Evolutionary conservation across 192 early-diverging fungal species (phyloP), one percentile per base, ranked within the genome.

Genomic region (Coemansia sp.): DNA sequence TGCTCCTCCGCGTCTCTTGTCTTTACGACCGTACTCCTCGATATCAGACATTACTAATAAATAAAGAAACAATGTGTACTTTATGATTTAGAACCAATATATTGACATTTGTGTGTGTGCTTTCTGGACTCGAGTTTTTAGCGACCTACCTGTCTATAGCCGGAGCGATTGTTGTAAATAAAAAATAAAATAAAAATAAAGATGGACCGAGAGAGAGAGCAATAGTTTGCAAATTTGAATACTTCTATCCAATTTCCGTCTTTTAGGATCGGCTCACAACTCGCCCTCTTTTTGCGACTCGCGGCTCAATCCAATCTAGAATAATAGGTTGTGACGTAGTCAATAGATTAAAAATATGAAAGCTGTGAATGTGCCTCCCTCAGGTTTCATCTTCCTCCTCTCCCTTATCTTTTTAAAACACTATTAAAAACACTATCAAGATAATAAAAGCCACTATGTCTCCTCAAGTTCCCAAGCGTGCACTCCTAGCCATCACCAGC

Each of bases 401-500:
- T 27, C 9, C 3, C 55, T 33, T 47, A 10, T 47, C 22, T 4
- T 16, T 3, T 46, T 1, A 51, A n/a, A 67, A 66, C 36, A 54
- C 31, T 62, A 52, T 41, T 63, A 46, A n/a, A 51, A 67, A 75
- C 18, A 40, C 75, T 74, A 71, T 27, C 27, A 27, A 27, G 5
- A 42, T 13, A 42, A 8, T 11, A 42, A 42, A 44, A 44, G 10
- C 27, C 27, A 29, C 3, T 6, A 60, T 57, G 54, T 16, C 54
- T 55, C 52, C 24, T 57, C 79, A 40, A 27, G 68, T 75, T 47
- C 87, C 86, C 15, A 82, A 81, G 69, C 84, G 85, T 68, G 87
- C 78, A 13, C 74, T 88, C 13, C 33, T 88, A 15, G 71, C 84
- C 16, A 75, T 88, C 66, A 81, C 87, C 43, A 84, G 80, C 68